Evolutionary conservation across 2,329 filamentous ascomycete genomes (phyloP), one percentile per base, ranked within the genome.

Genomic region (Xylaria arbuscula): DNA sequence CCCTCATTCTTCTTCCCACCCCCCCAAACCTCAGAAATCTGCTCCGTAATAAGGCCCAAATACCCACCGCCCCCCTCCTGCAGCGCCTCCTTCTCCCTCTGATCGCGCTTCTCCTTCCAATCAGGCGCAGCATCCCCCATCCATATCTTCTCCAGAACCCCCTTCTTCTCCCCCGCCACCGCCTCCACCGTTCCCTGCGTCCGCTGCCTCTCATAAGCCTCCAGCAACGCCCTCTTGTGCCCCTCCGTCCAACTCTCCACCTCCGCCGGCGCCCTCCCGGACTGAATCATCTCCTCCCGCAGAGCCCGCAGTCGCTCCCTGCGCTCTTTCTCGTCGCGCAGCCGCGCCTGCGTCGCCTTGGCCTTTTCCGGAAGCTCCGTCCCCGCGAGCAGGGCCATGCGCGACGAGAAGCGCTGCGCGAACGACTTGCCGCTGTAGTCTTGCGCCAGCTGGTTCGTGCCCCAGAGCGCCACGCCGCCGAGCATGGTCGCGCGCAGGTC

Each of bases 281-380:
- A 47, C 38, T 32, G 56, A 6, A 40, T 19, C 67, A 67, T 63
- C 58, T 70, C 58, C 17, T 69, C 61, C 15, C 61, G 64, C 57
- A 68, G 61, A 15, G 50, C 76, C 74, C 65, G 73, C 66, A 73
- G 69, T 70, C 71, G 72, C 65, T 73, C 71, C 70, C 74, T 67
- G 67, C 53, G 76, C 76, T 73, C 81, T 76, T 66, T 79, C 75
- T 87, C 85, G 67, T 84, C 83, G 61, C 80, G 81, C 58, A 88
- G 78, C 56, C 84, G 78, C 72, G 78, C 78, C 77, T 83, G 84
- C 24, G 81, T 86, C 73, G 80, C 79, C 76, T 78, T 79, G 22
- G 87, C 86, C 61, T 82, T 82, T 72, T 91, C 89, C 50, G 87
- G 88, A 17, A 91, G 86, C 62, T 85, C 83, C 55, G 81, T 83